Base-by-base conservation (phyloP, 78 protist genomes). In the Tieghemostelium lacteum region DNA sequence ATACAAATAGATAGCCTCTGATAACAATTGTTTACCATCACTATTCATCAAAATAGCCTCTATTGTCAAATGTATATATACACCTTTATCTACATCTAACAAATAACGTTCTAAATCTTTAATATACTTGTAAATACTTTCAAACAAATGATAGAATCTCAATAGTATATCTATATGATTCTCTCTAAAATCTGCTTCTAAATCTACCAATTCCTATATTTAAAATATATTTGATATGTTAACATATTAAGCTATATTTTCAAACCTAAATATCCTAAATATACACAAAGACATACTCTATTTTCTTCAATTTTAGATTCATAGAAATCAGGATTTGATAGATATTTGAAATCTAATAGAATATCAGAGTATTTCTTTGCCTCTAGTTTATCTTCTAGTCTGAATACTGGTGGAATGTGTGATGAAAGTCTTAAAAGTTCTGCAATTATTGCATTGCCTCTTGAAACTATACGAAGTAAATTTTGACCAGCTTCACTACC, bases 11-110 rank as follows among this genome's bases (percentile, higher is more conserved):
- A 97, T 76, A 7, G 96, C 92, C 87, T 98, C 99, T 14, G 94
- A 74, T 63, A 99, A 37, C n/a, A 99, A 87, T 95, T 99, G 99
- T 86, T 95, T 93, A 33, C 99, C 99, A 71, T 97, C 98, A 33
- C 61, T 42, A 92, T 96, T 92, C n/a, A 58, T 69, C 28, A 98
- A 89, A 31, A 99, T 87, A 5, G 92, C 85, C 97, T 94, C 97
- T 24, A 94, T 61, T 2, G 98, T 85, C 52, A 93, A 91, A 69
- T 96, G 96, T 63, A 97, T 94, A 85, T 88, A 98, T 33, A 97
- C 85, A 37, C 98, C 98, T 14, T 95, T 95, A 37, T 85, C 86
- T 12, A 98, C 75, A 57, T 97, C 98, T 7, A 92, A 78, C 16
- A 96, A 58, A 45, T 65, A 95, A 26, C 40, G 73, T 3, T 54